Evolutionary conservation across 345 rosid species (phyloP), one percentile per base, ranked within the genome.

Genomic region (Hibiscus mutabilis): DNA sequence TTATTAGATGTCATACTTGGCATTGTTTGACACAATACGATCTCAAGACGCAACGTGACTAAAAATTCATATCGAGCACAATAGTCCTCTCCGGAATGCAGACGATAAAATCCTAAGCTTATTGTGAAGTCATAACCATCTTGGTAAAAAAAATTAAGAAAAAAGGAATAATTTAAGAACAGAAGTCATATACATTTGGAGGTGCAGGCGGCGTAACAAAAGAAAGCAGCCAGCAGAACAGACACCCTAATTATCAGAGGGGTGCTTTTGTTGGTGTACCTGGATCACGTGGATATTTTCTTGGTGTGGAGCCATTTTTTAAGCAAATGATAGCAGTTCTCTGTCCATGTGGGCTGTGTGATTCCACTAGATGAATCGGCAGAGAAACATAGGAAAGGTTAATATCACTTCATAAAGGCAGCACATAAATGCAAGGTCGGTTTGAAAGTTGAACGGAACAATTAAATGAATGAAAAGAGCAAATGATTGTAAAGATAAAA

Each of bases 251-350:
- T 55, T 35, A 51, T 64, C 73, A 78, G 86, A 91, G 76, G 18
- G 96, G 97, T 74, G 70, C 78, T 83, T 88, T 94, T 27, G 88
- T 79, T 59, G 93, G 97, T 73, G 84, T 88, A 78, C 97, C 97
- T 76, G 93, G 89, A 74, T 82, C 84, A 56, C 95, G 93, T 0
- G 97, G 95, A 82, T 88, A 94, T 66, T 82, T 86, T 82, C 69
- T 74, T 53, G 93, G 93, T 0, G 96, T 89, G 6, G 79, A 79
- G 37, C 44, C 82, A 76, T 78, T 80, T 87, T 94, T 91, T 64
- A 84, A 73, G 78, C 90, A 91, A 60, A 89, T 69, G 27, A 91
- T 79, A 16, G 95, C 93, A 69, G 93, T 94, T 75, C 91, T 71
- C 80, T 81, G 92, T 70, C 96, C 97, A 35, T 78, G 81, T 67